Conservation (phyloP, 1,284 basidiomycete genomes). For the Gymnopus androsaceus region DNA sequence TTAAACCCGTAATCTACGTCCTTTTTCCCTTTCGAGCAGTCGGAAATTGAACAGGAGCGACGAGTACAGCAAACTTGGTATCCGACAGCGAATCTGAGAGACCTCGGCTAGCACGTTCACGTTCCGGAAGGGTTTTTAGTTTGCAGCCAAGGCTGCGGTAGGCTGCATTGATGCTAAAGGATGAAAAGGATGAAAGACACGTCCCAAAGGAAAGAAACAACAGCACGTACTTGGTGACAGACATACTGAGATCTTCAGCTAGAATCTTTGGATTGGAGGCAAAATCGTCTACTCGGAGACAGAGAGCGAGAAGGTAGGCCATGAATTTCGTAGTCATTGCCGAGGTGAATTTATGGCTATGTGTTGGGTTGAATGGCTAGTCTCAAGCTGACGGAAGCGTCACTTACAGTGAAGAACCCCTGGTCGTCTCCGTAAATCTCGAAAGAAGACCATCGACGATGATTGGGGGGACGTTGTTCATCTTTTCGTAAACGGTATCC, state of each 20-base stretch:
- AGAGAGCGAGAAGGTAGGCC: constrained; percentile 78
- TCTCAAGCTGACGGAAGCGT: neutral
- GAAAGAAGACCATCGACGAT: constrained; percentile 76
- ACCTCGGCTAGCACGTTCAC: constrained; percentile 69
- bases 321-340: constrained; percentile 71
- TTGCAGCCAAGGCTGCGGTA: constrained; percentile 59
- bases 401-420: constrained; percentile 63
- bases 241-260: constrained; percentile 73
- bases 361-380: constrained; percentile 8
- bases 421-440: constrained; percentile 75
- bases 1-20: constrained; percentile 9
- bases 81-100: constrained; percentile 59
- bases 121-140: constrained; percentile 56
- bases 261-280: constrained; percentile 67
- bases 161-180: constrained; percentile 8
- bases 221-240: constrained; percentile 56
- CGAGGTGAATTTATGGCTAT: constrained; percentile 69
- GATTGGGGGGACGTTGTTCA: constrained; percentile 60
- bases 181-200: neutral
- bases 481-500: constrained; percentile 53
- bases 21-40: constrained; percentile 51
- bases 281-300: constrained; percentile 77
- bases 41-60: constrained; percentile 79
- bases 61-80: constrained; percentile 70
- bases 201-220: constrained; percentile 32